These are phyloP conservation scores for Lycium barbarum DNA, from an alignment of 257 asterid genomes.

Conservation along the genomic window DNA sequence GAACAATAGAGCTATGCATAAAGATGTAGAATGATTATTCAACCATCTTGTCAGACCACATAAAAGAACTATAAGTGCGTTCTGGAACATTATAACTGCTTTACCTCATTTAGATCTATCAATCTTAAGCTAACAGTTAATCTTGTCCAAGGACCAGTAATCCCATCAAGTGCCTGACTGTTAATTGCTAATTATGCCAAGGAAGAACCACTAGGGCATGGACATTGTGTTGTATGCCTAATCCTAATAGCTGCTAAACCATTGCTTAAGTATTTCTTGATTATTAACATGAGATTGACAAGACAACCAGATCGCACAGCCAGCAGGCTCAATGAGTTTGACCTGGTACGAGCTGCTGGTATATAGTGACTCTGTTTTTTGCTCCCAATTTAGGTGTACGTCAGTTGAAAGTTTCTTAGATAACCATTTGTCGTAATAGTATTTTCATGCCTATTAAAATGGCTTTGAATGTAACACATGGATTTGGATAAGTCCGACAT, in stretches of 20 bases:
- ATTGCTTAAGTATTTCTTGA: neutral
- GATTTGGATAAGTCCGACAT: neutral
- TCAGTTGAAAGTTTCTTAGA: neutral
- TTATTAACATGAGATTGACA: neutral
- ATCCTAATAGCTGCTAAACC: neutral
- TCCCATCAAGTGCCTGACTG: constrained; percentile 3
- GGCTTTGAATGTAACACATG: neutral
- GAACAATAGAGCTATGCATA: neutral
- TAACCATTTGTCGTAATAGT: neutral
- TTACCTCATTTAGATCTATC: neutral
- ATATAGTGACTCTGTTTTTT: neutral
- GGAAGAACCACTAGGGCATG: neutral
- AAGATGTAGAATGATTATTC: neutral
- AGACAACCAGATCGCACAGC: neutral
- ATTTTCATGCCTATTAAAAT: neutral
- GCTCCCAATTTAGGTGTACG: neutral
- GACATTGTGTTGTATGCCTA: neutral
- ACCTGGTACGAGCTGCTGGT: neutral
- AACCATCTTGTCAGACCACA: constrained; percentile 3
- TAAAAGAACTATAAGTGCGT: too few species aligned
- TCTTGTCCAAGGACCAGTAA: constrained; percentile 16
- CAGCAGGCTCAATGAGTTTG: neutral
- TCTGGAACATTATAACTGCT: neutral
- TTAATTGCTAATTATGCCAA: neutral
- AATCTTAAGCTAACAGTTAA: neutral